phyloP scores from a whole-genome alignment of 2,329 filamentous ascomycete species.

The Spiromastix sp. region DNA sequence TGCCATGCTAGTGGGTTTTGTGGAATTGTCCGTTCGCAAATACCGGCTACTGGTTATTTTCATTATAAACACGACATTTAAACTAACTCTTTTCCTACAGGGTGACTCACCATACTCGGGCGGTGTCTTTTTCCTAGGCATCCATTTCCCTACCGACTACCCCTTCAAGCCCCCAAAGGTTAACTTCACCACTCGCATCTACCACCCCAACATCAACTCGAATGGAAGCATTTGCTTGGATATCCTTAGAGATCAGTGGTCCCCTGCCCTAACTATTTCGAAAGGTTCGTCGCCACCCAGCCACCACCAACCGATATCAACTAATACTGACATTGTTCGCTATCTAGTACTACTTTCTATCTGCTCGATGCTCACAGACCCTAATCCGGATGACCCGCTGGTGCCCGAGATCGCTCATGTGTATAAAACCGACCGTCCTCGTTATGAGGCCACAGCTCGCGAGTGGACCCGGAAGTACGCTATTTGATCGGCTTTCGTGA shows the following conservation, averaged over 20 bases:
- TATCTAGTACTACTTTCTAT: constrained; percentile 82
- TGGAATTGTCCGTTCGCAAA: too few relatives aligned
- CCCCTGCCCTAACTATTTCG: constrained; percentile 92
- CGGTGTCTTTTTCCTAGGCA: constrained; percentile 97
- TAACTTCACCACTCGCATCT: constrained; percentile 99
- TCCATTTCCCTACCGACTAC: constrained; percentile 99
- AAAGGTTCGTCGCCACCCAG: constrained; percentile 57
- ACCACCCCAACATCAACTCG: constrained; percentile 99
- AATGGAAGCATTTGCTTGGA: constrained; percentile 99
- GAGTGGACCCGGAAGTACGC: constrained; percentile 99
- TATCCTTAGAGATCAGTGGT: constrained; percentile 98
- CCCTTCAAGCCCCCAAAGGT: constrained; percentile 99
- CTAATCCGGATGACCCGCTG: constrained; percentile 96
- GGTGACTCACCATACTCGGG: constrained; percentile 95
- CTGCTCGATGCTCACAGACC: constrained; percentile 99
- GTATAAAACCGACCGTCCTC: constrained; percentile 95
- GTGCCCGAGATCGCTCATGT: constrained; percentile 98
- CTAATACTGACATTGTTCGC: constrained; percentile 4
- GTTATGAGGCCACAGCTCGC: constrained; percentile 91
- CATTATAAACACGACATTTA: too few relatives aligned
- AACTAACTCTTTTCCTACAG: constrained; percentile 45
- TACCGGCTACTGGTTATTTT: too few relatives aligned
- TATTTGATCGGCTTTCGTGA: too few relatives aligned
- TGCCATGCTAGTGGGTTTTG: too few relatives aligned
- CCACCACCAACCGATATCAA: background rate